phyloP scores from a whole-genome alignment of 2,329 filamentous ascomycete genomes.

The Alternaria arbusti region DNA sequence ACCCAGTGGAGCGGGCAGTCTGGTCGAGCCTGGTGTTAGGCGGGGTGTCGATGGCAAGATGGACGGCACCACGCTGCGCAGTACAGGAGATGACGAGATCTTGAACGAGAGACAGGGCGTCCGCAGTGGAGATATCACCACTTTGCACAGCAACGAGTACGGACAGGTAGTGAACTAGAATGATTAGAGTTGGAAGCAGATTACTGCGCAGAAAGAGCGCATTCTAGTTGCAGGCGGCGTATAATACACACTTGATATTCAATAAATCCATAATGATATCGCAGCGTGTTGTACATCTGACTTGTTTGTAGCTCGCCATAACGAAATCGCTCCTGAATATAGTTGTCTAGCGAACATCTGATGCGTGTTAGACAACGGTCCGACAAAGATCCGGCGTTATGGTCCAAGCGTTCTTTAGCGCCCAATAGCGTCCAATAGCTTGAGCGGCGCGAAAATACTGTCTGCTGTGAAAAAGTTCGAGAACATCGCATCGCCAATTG shows the following conservation, averaged over 20 bases:
- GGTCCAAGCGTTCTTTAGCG: neutral
- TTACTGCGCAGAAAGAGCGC: neutral
- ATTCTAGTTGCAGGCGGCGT: neutral
- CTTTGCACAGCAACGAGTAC: slow-evolving; percentile 1
- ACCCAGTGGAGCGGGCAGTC: neutral
- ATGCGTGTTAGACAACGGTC: slow-evolving; percentile 3
- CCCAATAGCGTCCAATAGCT: slow-evolving; percentile 8
- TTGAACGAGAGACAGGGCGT: slow-evolving; percentile 2
- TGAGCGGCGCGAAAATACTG: slow-evolving; percentile 18
- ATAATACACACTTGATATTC: neutral
- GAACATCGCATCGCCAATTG: slow-evolving; percentile 36
- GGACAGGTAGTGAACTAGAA: neutral
- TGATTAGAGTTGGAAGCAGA: neutral
- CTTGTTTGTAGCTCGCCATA: neutral
- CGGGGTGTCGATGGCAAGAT: slow-evolving; percentile 7
- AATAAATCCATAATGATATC: neutral
- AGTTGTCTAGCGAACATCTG: neutral
- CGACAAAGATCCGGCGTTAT: slow-evolving; percentile 4
- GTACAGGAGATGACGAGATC: slow-evolving; percentile 2
- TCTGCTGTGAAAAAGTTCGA: slow-evolving; percentile 32
- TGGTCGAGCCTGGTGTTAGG: slow-evolving; percentile 11
- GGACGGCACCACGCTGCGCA: slow-evolving; percentile 10
- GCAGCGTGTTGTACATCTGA: neutral
- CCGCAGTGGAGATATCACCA: neutral
- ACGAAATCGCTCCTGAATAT: neutral